Base-by-base conservation (phyloP, 1,284 basidiomycete genomes). In the Cutaneotrichosporon arboriforme region DNA sequence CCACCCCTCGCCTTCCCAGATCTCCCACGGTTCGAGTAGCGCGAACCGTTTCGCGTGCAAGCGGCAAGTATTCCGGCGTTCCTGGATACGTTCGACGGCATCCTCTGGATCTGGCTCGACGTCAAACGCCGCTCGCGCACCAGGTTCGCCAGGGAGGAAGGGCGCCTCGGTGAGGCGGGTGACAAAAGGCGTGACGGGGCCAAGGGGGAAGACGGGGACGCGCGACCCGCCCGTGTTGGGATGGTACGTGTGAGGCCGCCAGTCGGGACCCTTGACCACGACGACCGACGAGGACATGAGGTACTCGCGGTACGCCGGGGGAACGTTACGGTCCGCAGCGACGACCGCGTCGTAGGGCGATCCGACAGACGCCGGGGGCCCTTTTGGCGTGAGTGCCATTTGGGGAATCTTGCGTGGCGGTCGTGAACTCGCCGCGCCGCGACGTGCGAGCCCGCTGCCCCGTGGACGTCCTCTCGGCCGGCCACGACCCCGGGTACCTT, bases 1-100 rank as follows among this genome's bases (percentile, higher is more conserved):
- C 68, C 69, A 75, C 4, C 63, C 67, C 49, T 75, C 72, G 2
- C 74, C 74, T 54, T 62, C 57, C 74, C 74, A 75, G 8, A 55
- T 51, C 42, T 71, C 55, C 67, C 67, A 68, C 4, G 70, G 70
- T 4, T 41, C 18, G 4, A 55, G n/a, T 14, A 53, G 46, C 2
- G 49, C 51, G 18, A 54, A 46, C 37, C 36, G 35, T 40, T 53
- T 48, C 3, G 54, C 57, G 15, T 43, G 26, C n/a, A 50, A 45
- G 14, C 45, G 38, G 13, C 26, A 38, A 8, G 39, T 38, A 3
- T 46, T 41, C 4, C 57, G 26, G 9, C 57, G 21, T n/a, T 23
- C 39, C 13, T 18, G 38, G 9, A 43, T 31, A 8, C 47, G 23
- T 18, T 33, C 31, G 9, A 8, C 3, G 18, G 23, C 31, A 13